phyloP scores from a whole-genome alignment of 164 flowering plant species.

The Berberis vulgaris region DNA sequence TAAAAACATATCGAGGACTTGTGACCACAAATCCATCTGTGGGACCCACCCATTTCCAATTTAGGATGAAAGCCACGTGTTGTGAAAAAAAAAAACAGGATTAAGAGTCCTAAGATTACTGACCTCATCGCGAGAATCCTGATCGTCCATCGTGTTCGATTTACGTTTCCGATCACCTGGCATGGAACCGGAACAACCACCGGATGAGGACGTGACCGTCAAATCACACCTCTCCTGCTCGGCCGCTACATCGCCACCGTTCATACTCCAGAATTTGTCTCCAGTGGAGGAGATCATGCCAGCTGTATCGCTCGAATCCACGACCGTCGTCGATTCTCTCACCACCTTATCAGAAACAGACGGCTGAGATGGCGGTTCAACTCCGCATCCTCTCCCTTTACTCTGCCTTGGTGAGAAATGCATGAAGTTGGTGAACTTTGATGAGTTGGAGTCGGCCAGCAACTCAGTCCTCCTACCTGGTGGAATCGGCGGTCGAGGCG shows the following conservation, averaged over 20 bases:
- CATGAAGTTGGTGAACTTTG: constrained; percentile 27
- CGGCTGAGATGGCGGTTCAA: constrained; percentile 20
- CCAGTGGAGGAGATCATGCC: constrained; percentile 2
- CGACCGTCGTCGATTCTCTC: constrained; percentile 35
- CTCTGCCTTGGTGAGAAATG: constrained; percentile 31
- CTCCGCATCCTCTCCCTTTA: background rate
- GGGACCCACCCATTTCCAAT: too few species aligned
- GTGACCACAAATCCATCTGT: too few species aligned
- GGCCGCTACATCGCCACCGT: constrained; percentile 13
- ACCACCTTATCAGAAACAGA: constrained; percentile 5
- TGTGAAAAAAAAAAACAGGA: too few species aligned
- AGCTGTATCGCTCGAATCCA: constrained; percentile 53
- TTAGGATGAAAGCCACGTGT: too few species aligned
- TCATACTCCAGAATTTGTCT: constrained; percentile 14
- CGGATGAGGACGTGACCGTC: constrained; percentile 50
- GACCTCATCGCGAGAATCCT: constrained; percentile 63
- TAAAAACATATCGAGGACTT: too few species aligned
- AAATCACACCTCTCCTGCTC: constrained; percentile 19
- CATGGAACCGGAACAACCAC: constrained; percentile 20
- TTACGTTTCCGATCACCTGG: constrained; percentile 51
- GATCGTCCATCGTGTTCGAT: constrained; percentile 41
- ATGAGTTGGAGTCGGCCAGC: constrained; percentile 1
- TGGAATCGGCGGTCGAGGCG: constrained; percentile 34
- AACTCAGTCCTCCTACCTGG: constrained; percentile 16
- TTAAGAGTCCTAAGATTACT: background rate